Conservation (phyloP, 306 rosid species). For the Trifolium pratense region DNA sequence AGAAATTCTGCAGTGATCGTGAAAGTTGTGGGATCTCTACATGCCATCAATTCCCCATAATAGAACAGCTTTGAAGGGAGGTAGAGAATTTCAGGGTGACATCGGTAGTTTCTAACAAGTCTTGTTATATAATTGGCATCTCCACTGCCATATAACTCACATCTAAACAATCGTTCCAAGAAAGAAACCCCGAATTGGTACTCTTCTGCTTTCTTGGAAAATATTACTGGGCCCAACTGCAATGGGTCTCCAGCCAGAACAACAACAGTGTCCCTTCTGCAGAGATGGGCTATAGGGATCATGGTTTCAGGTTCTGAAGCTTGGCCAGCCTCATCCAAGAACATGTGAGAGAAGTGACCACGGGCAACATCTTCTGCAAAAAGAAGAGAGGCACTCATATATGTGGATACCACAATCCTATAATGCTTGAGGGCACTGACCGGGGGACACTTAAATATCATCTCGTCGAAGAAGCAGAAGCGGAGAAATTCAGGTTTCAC, state of each 20-base stretch:
- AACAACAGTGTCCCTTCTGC: slow-evolving; percentile 69
- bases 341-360: slow-evolving; percentile 89
- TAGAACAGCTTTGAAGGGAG: slow-evolving; percentile 86
- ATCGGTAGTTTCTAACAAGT: slow-evolving; percentile 77
- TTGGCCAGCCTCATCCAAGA: slow-evolving; percentile 98
- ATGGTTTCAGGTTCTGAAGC: slow-evolving; percentile 96
- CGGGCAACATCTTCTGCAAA: slow-evolving; percentile 65
- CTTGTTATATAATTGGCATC: slow-evolving; percentile 70
- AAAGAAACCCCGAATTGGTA: slow-evolving; percentile 73
- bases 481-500: slow-evolving; percentile 64
- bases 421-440: slow-evolving; percentile 51
- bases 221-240: slow-evolving; percentile 94
- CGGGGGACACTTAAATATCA: slow-evolving; percentile 75
- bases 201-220: slow-evolving; percentile 67
- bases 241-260: slow-evolving; percentile 95
- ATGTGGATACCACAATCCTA: slow-evolving; percentile 82
- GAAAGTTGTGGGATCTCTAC: slow-evolving; percentile 62
- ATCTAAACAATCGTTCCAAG: slow-evolving; percentile 74
- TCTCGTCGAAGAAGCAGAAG: slow-evolving; percentile 71
- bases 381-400: slow-evolving; percentile 74
- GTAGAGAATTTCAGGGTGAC: slow-evolving; percentile 79
- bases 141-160: slow-evolving; percentile 54
- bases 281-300: slow-evolving; percentile 75
- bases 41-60: slow-evolving; percentile 72
- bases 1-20: slow-evolving; percentile 52